phyloP scores from a whole-genome alignment of 2,329 filamentous ascomycete species.

The Paecilomyces dactylethromorphus region DNA sequence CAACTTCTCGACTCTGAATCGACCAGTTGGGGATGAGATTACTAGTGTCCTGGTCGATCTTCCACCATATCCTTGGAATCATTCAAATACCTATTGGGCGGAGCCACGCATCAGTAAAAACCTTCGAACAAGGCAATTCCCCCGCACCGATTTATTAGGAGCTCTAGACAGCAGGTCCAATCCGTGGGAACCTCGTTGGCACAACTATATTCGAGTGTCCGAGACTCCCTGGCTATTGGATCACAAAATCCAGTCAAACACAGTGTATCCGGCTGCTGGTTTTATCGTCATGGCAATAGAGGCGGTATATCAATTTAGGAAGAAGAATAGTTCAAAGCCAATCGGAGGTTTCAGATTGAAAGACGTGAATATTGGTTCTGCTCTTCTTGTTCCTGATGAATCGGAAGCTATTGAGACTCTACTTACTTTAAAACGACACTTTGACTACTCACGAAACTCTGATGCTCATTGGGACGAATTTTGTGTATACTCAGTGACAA shows the following conservation, averaged over 20 bases:
- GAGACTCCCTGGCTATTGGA: conserved; percentile 24
- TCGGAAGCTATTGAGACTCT: conserved; percentile 7
- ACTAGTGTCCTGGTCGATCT: conserved; percentile 14
- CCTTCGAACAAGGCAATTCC: conserved; percentile 11
- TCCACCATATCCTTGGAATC: conserved; percentile 21
- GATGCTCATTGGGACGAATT: conserved; percentile 6
- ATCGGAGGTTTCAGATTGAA: conserved; percentile 9
- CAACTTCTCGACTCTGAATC: conserved; percentile 12
- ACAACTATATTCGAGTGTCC: conserved; percentile 18
- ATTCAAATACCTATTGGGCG: conserved; percentile 16
- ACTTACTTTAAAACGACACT: not conserved
- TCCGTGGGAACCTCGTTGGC: conserved; percentile 18
- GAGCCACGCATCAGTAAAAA: conserved; percentile 17
- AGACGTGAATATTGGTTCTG: conserved; percentile 16
- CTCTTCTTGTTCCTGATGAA: conserved; percentile 13
- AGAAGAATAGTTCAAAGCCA: not conserved
- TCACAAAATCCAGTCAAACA: conserved; percentile 15
- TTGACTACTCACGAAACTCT: not conserved
- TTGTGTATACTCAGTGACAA: conserved; percentile 6
- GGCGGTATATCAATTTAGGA: conserved; percentile 11
- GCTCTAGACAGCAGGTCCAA: conserved; percentile 5
- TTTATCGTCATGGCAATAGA: conserved; percentile 24
- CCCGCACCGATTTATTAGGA: conserved; percentile 21
- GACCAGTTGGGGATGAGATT: not conserved
- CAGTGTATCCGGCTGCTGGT: conserved; percentile 23